A percentile compares a stretch with the other conserved stretches of the same genome.
Evolutionary conservation across 768 basidiomycete species (phyloP).

Genomic region (Lyophyllum shimeji): DNA sequence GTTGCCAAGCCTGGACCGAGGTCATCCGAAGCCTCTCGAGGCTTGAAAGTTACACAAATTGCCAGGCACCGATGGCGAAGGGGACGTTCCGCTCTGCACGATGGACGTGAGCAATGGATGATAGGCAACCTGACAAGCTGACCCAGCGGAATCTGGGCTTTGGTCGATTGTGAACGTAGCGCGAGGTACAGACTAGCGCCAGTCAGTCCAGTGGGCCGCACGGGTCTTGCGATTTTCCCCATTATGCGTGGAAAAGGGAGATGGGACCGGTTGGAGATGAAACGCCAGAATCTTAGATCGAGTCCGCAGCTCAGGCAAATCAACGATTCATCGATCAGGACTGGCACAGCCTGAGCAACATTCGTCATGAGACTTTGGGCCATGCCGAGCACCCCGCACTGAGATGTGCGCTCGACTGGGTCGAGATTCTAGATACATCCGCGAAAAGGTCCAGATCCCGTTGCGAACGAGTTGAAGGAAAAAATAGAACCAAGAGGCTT

Average conservation of each 20-base stretch:
- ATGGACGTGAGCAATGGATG: too few relatives aligned
- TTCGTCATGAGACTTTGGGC: constrained; percentile 4
- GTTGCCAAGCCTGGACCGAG: background rate
- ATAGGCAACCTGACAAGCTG: too few relatives aligned
- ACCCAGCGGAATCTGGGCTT: too few relatives aligned
- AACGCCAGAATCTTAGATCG: background rate
- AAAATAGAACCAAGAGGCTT: background rate
- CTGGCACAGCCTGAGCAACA: background rate
- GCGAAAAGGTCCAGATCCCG: background rate
- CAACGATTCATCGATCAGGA: background rate
- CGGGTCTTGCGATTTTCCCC: too few relatives aligned
- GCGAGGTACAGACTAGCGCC: too few relatives aligned
- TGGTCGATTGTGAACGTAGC: too few relatives aligned
- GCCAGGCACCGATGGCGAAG: background rate
- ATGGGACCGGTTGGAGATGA: background rate
- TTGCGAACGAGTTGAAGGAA: background rate
- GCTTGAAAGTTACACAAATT: background rate
- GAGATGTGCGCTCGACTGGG: constrained; percentile 11
- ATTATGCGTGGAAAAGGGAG: too few relatives aligned
- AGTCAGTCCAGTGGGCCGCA: too few relatives aligned
- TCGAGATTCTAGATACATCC: constrained; percentile 11
- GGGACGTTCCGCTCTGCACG: background rate
- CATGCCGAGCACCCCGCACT: constrained; percentile 9
- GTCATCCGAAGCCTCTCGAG: background rate
- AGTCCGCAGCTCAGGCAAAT: constrained; percentile 7